Conservation (phyloP, 768 basidiomycete species). For the Suillus cothurnatus region DNA sequence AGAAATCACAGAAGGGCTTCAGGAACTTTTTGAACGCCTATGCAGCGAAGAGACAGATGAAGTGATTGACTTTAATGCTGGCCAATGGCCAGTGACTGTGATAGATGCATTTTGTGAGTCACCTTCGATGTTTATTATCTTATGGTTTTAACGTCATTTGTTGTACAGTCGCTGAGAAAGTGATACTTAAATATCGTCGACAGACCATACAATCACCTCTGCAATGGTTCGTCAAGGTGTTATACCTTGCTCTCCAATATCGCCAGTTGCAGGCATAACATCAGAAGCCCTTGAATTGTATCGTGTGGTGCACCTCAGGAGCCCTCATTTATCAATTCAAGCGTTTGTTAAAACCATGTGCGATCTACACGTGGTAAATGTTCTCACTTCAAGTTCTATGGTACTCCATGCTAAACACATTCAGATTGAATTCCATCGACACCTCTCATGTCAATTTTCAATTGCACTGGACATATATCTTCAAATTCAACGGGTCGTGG, state of each 20-base stretch:
- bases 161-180: not conserved
- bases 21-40: not conserved
- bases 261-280: conserved; percentile 3
- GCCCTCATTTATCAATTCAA: conserved; percentile 22
- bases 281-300: conserved; percentile 15
- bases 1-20: not conserved
- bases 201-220: not conserved
- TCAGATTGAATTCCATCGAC: conserved; percentile 9
- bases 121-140: too few relatives aligned
- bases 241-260: conserved; percentile 13
- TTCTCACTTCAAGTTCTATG: too few relatives aligned
- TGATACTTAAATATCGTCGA: not conserved
- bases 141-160: not conserved
- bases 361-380: conserved; percentile 16
- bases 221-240: conserved; percentile 11
- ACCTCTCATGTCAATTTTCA: conserved; percentile 24
- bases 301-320: conserved; percentile 7
- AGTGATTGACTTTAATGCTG: too few relatives aligned
- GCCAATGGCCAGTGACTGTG: not conserved
- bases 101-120: not conserved
- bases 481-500: conserved; percentile 18
- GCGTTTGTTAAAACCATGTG: conserved; percentile 17
- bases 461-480: conserved; percentile 29
- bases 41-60: not conserved
- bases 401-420: not conserved